Percentiles rank a stretch among this genome's conserved stretches.
phyloP scores from a whole-genome alignment of 2,329 filamentous ascomycete species.

The Stenocarpella maydis region DNA sequence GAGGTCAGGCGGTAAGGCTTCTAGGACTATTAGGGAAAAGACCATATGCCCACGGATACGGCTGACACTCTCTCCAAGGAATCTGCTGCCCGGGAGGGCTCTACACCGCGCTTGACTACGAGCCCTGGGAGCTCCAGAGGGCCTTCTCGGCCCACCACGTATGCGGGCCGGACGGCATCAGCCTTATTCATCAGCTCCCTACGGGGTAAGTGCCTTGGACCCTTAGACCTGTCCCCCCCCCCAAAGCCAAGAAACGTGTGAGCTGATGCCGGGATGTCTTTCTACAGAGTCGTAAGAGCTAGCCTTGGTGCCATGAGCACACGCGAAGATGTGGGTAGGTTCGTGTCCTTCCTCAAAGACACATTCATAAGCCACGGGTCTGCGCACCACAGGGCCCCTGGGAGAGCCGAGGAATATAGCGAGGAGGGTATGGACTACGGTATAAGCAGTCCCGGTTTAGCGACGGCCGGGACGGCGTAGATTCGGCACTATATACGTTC shows the following conservation, averaged over 20 bases:
- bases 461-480: conserved; percentile 5
- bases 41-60: too few relatives aligned
- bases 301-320: conserved; percentile 71
- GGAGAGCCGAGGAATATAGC: background rate
- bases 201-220: conserved; percentile 54
- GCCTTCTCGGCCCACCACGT: conserved; percentile 65
- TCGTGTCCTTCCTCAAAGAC: conserved; percentile 55
- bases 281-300: conserved; percentile 62
- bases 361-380: conserved; percentile 44
- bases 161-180: conserved; percentile 61
- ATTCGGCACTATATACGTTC: background rate
- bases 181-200: conserved; percentile 61
- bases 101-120: conserved; percentile 57
- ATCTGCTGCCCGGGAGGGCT: conserved; percentile 59
- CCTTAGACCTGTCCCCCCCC: background rate
- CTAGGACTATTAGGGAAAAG: background rate
- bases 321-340: conserved; percentile 58
- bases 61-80: conserved; percentile 42
- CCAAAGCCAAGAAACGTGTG: too few relatives aligned
- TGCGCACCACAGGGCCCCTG: background rate
- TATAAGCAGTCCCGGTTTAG: conserved; percentile 26
- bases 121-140: conserved; percentile 60
- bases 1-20: conserved; percentile 59
- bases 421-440: conserved; percentile 20
- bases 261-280: conserved; percentile 13